These are phyloP conservation scores for Trypanosoma vivax DNA, from an alignment of 208 protist species.

Conservation along the genomic window DNA sequence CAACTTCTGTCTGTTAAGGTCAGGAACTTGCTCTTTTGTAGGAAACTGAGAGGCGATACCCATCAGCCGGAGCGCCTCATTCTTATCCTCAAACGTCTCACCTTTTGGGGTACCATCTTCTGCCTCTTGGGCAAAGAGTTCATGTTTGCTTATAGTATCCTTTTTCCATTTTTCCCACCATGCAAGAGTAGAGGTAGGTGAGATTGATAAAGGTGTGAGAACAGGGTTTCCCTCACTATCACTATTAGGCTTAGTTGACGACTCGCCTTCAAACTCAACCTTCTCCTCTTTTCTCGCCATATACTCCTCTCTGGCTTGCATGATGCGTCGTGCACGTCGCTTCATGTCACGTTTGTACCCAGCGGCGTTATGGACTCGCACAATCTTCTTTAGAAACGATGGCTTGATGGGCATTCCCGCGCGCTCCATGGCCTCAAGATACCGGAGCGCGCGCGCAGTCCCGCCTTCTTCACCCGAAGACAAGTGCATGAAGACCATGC, in stretches of 20 bases:
- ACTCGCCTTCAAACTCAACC: conserved; percentile 19
- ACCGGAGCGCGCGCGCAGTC: conserved; percentile 73
- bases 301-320: conserved; percentile 86
- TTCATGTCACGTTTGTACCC: conserved; percentile 92
- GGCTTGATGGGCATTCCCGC: conserved; percentile 59
- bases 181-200: conserved; percentile 54
- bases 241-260: conserved; percentile 9
- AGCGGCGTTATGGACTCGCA: conserved; percentile 76
- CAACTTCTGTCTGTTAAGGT: conserved; percentile 41
- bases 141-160: conserved; percentile 75
- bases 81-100: conserved; percentile 80
- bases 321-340: conserved; percentile 85
- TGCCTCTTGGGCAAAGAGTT: conserved; percentile 74
- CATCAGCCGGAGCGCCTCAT: conserved; percentile 67
- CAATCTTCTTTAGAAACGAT: conserved; percentile 80
- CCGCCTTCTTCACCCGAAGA: conserved; percentile 87
- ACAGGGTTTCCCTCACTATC: conserved; percentile 18
- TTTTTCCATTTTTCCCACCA: conserved; percentile 85
- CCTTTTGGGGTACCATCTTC: conserved; percentile 77
- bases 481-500: conserved; percentile 89
- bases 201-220: conserved; percentile 43
- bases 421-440: conserved; percentile 86
- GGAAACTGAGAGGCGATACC: conserved; percentile 71
- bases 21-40: conserved; percentile 52
- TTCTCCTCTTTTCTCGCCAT: conserved; percentile 59